phyloP scores from a whole-genome alignment of 257 asterid species.

The Linaria vulgaris region DNA sequence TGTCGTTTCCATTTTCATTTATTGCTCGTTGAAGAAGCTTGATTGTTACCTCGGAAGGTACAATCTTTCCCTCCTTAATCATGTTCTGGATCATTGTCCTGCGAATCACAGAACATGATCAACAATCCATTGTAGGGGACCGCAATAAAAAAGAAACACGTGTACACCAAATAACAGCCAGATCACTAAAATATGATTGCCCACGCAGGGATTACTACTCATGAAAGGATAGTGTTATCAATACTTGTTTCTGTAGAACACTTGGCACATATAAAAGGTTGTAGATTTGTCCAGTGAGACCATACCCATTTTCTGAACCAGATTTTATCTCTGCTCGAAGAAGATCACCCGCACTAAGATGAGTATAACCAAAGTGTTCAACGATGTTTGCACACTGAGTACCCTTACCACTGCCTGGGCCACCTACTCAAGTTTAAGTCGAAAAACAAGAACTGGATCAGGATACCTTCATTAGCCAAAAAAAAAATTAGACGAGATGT shows the following conservation, averaged over 20 bases:
- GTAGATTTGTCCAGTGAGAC: background rate
- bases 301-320: slow-evolving; percentile 62
- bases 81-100: slow-evolving; percentile 83
- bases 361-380: slow-evolving; percentile 77
- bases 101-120: slow-evolving; percentile 20
- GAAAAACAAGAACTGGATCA: slow-evolving; percentile 21
- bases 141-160: background rate
- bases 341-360: slow-evolving; percentile 98
- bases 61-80: slow-evolving; percentile 90
- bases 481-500: background rate
- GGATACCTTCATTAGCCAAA: slow-evolving; percentile 1
- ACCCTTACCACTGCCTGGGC: slow-evolving; percentile 99
- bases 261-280: background rate
- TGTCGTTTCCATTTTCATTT: slow-evolving; percentile 64
- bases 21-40: slow-evolving; percentile 79
- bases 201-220: too few relatives aligned
- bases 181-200: background rate
- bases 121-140: background rate
- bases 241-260: background rate
- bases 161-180: background rate
- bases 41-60: slow-evolving; percentile 87
- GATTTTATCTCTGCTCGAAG: slow-evolving; percentile 85
- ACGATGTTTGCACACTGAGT: slow-evolving; percentile 93
- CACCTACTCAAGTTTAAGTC: slow-evolving; percentile 58
- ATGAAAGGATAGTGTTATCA: too few relatives aligned